Base-by-base conservation (phyloP, 208 protist species). In the Herpetomonas samuelpessoai region DNA sequence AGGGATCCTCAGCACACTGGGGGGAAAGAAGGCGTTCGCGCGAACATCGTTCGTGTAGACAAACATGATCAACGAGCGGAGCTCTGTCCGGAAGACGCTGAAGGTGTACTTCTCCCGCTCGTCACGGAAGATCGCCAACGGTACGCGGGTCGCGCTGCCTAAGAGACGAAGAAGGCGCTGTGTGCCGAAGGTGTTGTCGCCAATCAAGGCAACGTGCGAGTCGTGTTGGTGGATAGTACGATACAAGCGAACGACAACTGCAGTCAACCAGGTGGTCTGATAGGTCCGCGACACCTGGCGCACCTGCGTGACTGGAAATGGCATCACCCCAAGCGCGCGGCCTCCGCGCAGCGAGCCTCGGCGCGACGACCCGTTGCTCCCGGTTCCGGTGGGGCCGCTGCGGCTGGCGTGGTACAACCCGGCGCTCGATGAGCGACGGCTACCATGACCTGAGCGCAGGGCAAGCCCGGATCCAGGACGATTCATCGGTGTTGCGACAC, bases 211-310 rank as follows among this genome's bases (percentile, higher is more conserved):
- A 0, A 82, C 59, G 52, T 89, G 79, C 18, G 66, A 57, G 14
- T 77, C 69, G 4, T 60, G 58, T 19, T 65, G 62, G 12, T 62
- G 66, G 7, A 89, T 57, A 6, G 54, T 1, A 38, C 63, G 50
- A 4, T 47, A 45, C 14, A 86, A 53, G 24, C 52, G 55, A n/a
- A 71, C 22, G 18, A 71, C 30, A 14, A 65, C 61, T 41, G 62
- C 57, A 4, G 69, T 74, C 28, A 89, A 69, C 82, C 82, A 89
- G 25, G 69, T 76, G 16, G 79, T 89, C 57, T 76, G 75, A 19
- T 81, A 76, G 0, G 77, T 88, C 12, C 53, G 53, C 1, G 69
- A 77, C n/a, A 57, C 39, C 47, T 31, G 10, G 3, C 21, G 38
- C 19, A 28, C 9, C 19, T 35, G 52, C 2, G 31, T 41, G 9